Conservation (phyloP, 2,329 filamentous ascomycete genomes). For the Phyllachora maydis region DNA sequence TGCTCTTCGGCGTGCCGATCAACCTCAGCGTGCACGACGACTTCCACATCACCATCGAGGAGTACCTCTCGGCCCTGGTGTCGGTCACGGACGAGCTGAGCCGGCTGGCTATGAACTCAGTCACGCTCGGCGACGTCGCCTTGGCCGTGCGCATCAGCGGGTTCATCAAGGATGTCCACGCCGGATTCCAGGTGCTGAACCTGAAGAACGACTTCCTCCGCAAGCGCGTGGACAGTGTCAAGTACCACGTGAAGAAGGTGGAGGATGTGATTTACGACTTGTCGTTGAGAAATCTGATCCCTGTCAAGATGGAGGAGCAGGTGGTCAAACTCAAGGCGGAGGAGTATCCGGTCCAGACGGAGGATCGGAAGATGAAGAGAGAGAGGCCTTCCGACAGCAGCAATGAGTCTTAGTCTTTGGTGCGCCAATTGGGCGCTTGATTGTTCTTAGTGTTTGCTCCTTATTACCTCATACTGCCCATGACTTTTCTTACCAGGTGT, state of each 20-base stretch:
- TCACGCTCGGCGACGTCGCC: conserved; percentile 74
- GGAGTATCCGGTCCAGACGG: too few species aligned
- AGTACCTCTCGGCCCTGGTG: conserved; percentile 81
- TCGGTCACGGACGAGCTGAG: conserved; percentile 77
- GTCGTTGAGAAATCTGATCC: conserved; percentile 64
- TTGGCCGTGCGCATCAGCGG: conserved; percentile 73
- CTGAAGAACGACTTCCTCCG: conserved; percentile 88
- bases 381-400: too few species aligned
- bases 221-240: conserved; percentile 77
- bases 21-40: conserved; percentile 77
- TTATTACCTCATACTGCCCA: too few species aligned
- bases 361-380: too few species aligned
- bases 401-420: too few species aligned
- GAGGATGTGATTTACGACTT: conserved; percentile 97
- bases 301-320: conserved; percentile 16
- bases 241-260: conserved; percentile 94
- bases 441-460: too few species aligned
- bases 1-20: conserved; percentile 61
- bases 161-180: conserved; percentile 89
- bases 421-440: too few species aligned
- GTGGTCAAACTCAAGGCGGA: too few species aligned
- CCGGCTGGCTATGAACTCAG: conserved; percentile 81
- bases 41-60: conserved; percentile 93
- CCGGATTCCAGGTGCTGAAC: conserved; percentile 92
- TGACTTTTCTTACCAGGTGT: too few species aligned